Evolutionary conservation across 2,329 filamentous ascomycete genomes (phyloP), one percentile per base, ranked within the genome.

Genomic region (Magnaporthales sp.): DNA sequence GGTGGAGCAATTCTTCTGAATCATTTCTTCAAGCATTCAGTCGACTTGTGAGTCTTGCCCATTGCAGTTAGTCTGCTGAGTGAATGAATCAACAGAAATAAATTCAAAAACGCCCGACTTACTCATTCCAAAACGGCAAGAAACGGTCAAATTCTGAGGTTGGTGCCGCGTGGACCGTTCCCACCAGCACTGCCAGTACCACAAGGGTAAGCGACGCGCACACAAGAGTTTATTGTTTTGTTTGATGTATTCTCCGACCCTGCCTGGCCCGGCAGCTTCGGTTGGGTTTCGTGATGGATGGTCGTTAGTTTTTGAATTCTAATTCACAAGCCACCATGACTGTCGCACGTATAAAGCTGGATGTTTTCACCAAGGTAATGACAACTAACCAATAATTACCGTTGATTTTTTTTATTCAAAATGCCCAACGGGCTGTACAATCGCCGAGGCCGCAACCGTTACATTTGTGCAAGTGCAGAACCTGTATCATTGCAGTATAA

Each of bases 41-140:
- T 60, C 56, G 15, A 22, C 54, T 22, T 58, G 22, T 26, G 4
- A 58, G 54, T 26, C n/a, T 13, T 58, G n/a, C n/a, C 54, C 4
- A 58, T 15, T 22, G 24, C 11, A 58, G 10, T n/a, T n/a, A 10
- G 9, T 26, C 24, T 11, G 15, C n/a, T 46, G 38, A 46, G n/a
- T n/a, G n/a, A n/a, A n/a, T n/a, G n/a, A n/a, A n/a, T n/a, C n/a
- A n/a, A n/a, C n/a, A n/a, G n/a, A n/a, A n/a, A n/a, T n/a, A n/a
- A n/a, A n/a, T n/a, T n/a, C 38, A 46, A 46, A 46, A 46, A n/a
- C 4, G 19, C 38, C 22, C 5, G 54, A 58, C 54, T 26, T 58
- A 58, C 56, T 60, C 54, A 27, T 67, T 56, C 58, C 63, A 67
- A 15, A 32, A 24, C 10, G 66, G 66, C 51, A 67, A 65, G 27